A percentile compares a stretch with the other conserved stretches of the same genome.
These are phyloP conservation scores for Solanum chmielewskii DNA, from an alignment of 257 asterid species.

Conservation along the genomic window DNA sequence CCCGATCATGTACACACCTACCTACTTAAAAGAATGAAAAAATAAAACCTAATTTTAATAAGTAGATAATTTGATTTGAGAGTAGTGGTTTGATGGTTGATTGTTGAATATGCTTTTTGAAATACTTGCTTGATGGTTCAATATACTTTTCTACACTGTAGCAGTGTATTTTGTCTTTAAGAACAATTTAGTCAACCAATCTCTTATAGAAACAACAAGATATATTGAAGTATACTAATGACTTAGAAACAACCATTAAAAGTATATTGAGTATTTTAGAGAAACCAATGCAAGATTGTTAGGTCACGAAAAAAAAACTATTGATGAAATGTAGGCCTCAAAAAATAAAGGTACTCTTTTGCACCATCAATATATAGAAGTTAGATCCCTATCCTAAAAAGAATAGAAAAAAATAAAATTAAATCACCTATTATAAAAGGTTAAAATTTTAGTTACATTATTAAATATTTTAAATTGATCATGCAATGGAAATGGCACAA, in stretches of 20 bases:
- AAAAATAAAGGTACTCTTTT: neutral
- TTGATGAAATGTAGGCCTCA: neutral
- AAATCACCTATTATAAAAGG: neutral
- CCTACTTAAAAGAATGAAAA: too few species aligned
- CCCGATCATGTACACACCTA: too few species aligned
- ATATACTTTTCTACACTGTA: neutral
- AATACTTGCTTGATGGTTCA: too few species aligned
- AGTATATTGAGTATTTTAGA: neutral
- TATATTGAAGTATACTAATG: too few species aligned
- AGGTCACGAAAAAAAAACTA: too few species aligned
- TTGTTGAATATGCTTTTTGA: too few species aligned
- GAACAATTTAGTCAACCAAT: neutral
- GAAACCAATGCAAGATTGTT: neutral
- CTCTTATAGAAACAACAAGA: neutral
- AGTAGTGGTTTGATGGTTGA: too few species aligned
- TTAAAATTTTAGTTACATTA: neutral
- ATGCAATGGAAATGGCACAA: neutral
- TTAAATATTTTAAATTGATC: neutral
- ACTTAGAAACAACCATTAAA: neutral
- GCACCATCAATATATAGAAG: neutral
- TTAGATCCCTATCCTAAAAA: neutral
- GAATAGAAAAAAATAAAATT: neutral
- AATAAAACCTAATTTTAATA: too few species aligned
- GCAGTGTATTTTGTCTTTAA: neutral
- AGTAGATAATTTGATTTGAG: too few species aligned